Percentiles rank a stretch among this genome's conserved stretches.
Evolutionary conservation across 306 rosid species (phyloP).

Genomic region (Boehmeria nivea): DNA sequence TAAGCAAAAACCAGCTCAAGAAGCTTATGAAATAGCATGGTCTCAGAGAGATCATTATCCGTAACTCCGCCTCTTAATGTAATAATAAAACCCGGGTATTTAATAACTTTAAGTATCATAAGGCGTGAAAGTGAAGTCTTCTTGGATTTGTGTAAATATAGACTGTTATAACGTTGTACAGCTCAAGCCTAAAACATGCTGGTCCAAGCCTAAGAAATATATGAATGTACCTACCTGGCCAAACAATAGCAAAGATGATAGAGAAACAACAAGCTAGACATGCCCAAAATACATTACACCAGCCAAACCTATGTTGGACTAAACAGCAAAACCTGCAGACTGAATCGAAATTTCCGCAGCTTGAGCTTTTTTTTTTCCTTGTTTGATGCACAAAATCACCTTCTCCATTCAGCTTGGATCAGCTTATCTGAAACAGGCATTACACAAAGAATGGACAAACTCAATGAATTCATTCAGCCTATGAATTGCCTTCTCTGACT

Average conservation of each 20-base stretch:
- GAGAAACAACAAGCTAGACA: no score
- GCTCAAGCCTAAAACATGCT: background rate
- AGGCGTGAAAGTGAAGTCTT: background rate
- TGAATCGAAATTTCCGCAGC: background rate
- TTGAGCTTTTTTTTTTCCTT: slow-evolving; percentile 7
- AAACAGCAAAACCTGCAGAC: slow-evolving; percentile 7
- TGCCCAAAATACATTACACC: background rate
- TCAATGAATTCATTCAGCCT: no score
- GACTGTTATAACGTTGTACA: slow-evolving; percentile 8
- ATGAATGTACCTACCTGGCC: slow-evolving; percentile 6
- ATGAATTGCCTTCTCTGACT: no score
- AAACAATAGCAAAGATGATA: no score
- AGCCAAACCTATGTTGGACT: background rate
- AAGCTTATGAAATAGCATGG: no score
- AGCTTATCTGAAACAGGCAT: slow-evolving; percentile 26
- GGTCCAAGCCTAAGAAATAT: background rate
- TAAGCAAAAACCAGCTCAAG: no score
- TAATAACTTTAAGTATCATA: background rate
- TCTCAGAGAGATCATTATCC: no score
- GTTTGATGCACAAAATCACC: slow-evolving; percentile 13
- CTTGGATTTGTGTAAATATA: background rate
- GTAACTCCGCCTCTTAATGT: no score
- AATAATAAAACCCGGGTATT: background rate
- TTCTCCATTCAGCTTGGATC: slow-evolving; percentile 37
- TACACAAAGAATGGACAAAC: no score